These are phyloP conservation scores for Populus deltoides DNA, from an alignment of 345 rosid genomes.

Conservation along the genomic window DNA sequence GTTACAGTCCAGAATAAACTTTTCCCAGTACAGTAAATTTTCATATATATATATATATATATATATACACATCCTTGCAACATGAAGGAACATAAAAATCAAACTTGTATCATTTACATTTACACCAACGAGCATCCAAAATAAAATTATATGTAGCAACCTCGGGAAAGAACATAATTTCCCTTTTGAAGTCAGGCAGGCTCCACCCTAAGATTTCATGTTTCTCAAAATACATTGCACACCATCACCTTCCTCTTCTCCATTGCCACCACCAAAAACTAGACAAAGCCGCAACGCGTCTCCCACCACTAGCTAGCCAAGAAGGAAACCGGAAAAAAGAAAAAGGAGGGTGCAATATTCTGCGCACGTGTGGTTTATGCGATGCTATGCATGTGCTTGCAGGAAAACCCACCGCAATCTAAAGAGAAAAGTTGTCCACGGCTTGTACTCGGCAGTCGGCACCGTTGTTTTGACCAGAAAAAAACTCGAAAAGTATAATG, in stretches of 20 bases:
- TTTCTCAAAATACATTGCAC: background rate
- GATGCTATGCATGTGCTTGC: background rate
- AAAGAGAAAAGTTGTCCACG: background rate
- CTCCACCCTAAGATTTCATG: constrained; percentile 6
- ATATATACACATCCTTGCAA: no score
- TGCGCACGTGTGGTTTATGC: background rate
- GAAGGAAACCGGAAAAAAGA: background rate
- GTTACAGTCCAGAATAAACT: no score
- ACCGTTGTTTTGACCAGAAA: no score
- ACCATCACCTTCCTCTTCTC: background rate
- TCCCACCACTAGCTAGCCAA: background rate
- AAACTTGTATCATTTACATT: no score
- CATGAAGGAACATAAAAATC: no score
- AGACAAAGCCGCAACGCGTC: background rate
- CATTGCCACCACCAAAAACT: background rate
- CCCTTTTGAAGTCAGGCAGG: constrained; percentile 6
- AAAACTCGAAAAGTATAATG: no score
- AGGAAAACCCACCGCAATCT: background rate
- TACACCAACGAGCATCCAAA: no score
- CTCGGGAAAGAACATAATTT: background rate
- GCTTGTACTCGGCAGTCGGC: background rate
- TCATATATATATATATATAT: no score
- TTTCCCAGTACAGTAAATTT: no score
- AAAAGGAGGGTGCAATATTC: background rate
- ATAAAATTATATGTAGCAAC: no score